Base-by-base conservation (phyloP, 2,329 filamentous ascomycete genomes). In the Diaporthe citriasiana region DNA sequence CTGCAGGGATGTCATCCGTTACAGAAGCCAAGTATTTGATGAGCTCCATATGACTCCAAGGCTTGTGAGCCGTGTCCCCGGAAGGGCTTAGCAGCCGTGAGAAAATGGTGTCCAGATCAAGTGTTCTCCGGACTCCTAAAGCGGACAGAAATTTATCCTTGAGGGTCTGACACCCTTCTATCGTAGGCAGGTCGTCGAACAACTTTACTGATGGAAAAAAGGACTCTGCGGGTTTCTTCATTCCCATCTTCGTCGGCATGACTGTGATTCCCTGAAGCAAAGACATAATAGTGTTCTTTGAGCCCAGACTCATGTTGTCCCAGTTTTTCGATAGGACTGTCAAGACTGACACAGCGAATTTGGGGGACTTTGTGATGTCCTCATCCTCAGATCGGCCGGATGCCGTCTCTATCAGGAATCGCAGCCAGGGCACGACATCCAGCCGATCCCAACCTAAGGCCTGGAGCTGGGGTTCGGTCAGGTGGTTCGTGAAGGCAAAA, bases 11-110 rank as follows among this genome's bases (percentile, higher is more conserved):
- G 78, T 99, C 97, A 70, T 94, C 90, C 75, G 91, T 91, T 38
- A 99, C 97, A 12, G 95, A 97, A 15, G 96, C 91, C 56, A 99
- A 89, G 79, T 99, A 99, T 78, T 95, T 96, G 82, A 99, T 95
- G 35, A 99, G 87, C 81, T 99, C 96, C 75, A 98, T 92, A 81
- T 98, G 96, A 73, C 95, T 98, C 94, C 94, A 98, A 82, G 92
- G 92, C 75, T 88, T 89, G 30, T 85, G 84, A 30, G 86, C 86
- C 50, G 83, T 84, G 35, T 89, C 88, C n/a, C 87, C 85, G 0
- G 91, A 86, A 22, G 89, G 88, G 69, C 89, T 92, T 77, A 98
- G 89, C 56, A 99, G 88, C 57, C 96, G 90, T 33, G 94, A 93
- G 79, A 99, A 98, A 40, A 99, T 97, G 40, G 97, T 96, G 42